These are phyloP conservation scores for Ophiocordyceps camponoti-leonardi DNA, from an alignment of 2,329 filamentous ascomycete genomes.

Conservation along the genomic window DNA sequence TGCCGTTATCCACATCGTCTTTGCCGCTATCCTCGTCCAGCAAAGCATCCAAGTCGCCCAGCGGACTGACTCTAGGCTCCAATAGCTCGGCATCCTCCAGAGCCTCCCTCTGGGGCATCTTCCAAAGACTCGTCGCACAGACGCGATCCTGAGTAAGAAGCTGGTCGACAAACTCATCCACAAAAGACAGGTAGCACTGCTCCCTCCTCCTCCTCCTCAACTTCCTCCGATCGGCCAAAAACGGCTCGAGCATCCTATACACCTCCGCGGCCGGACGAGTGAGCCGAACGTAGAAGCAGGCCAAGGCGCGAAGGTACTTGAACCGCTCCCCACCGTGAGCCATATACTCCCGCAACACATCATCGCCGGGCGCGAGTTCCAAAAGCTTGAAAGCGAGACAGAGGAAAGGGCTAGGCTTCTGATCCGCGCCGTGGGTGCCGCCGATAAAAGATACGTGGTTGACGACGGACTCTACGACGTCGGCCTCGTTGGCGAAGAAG, in stretches of 20 bases:
- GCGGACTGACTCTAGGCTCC: constrained; percentile 67
- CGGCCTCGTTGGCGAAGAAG: constrained; percentile 76
- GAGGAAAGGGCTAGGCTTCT: constrained; percentile 82
- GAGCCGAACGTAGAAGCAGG: constrained; percentile 82
- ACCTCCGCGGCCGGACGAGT: constrained; percentile 72
- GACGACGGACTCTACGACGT: constrained; percentile 76
- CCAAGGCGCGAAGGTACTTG: constrained; percentile 78
- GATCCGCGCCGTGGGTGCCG: constrained; percentile 68
- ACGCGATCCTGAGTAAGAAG: constrained; percentile 76
- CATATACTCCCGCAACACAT: constrained; percentile 66
- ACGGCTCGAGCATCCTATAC: constrained; percentile 64
- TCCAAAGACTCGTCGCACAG: constrained; percentile 83
- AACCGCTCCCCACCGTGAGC: constrained; percentile 57
- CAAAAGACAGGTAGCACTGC: constrained; percentile 51
- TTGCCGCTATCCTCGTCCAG: constrained; percentile 41
- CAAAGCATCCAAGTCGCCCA: constrained; percentile 63
- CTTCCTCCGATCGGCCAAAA: constrained; percentile 69
- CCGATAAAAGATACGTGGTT: constrained; percentile 69
- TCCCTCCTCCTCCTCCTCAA: constrained; percentile 56
- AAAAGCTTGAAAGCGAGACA: constrained; percentile 91
- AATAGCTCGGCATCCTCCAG: constrained; percentile 80
- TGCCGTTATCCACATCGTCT: constrained; percentile 7
- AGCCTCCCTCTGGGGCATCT: constrained; percentile 65
- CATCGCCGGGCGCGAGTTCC: constrained; percentile 66
- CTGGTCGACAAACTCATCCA: constrained; percentile 92